Conservation (phyloP, 768 basidiomycete species). For the Lactarius deliciosus region DNA sequence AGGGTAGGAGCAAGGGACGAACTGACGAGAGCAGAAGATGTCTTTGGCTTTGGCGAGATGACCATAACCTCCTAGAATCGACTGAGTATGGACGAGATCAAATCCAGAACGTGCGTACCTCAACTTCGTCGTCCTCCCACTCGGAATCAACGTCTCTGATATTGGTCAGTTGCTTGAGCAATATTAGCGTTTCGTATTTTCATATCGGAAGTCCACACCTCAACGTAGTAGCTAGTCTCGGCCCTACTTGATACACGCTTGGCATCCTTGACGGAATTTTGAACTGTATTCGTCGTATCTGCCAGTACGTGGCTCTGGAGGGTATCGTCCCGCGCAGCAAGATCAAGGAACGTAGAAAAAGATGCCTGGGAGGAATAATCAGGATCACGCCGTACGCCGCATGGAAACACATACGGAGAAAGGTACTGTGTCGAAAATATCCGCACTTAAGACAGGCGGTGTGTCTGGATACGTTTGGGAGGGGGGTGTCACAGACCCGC, state of each 20-base stretch:
- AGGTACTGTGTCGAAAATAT: constrained; percentile 28
- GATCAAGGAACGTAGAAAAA: constrained; percentile 24
- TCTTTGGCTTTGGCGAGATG: constrained; percentile 27
- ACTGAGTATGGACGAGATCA: background rate
- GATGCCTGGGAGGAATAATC: constrained; percentile 23
- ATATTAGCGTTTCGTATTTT: constrained; percentile 1
- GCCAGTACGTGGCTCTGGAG: background rate
- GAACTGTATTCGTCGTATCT: constrained; percentile 9
- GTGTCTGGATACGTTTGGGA: constrained; percentile 24
- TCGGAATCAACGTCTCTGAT: constrained; percentile 30
- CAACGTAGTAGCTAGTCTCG: constrained; percentile 30
- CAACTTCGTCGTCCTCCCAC: constrained; percentile 31
- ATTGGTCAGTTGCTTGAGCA: constrained; percentile 26
- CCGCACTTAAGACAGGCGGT: constrained; percentile 28
- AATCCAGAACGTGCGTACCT: constrained; percentile 14
- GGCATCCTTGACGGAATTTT: constrained; percentile 2
- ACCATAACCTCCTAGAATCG: constrained; percentile 29
- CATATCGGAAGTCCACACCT: constrained; percentile 18
- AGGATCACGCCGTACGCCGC: background rate
- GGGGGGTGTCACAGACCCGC: constrained; percentile 13
- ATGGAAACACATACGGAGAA: constrained; percentile 27
- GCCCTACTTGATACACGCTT: constrained; percentile 22
- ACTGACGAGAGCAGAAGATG: constrained; percentile 2
- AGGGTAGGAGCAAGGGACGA: constrained; percentile 2
- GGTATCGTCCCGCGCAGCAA: constrained; percentile 6